Conservation (phyloP, 2,329 filamentous ascomycete species). For the Aspergillus arachidicola region DNA sequence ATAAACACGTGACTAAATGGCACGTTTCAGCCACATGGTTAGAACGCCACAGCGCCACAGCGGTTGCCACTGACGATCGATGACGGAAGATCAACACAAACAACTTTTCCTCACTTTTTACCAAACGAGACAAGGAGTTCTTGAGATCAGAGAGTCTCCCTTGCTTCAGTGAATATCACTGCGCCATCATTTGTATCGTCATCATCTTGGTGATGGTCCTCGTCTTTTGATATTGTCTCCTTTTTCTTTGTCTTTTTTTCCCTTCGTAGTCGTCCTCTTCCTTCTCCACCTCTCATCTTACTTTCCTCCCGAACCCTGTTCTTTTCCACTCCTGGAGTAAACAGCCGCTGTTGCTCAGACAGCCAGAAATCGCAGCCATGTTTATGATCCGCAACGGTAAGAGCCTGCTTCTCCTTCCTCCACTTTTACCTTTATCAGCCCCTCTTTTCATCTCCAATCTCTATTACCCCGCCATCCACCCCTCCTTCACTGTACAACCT, state of each 20-base stretch:
- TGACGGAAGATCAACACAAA: slow-evolving; percentile 26
- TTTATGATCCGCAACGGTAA: slow-evolving; percentile 61
- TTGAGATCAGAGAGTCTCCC: not conserved
- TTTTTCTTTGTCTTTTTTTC: not conserved
- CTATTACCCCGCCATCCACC: slow-evolving; percentile 24
- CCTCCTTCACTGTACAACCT: slow-evolving; percentile 14
- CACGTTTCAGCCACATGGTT: slow-evolving; percentile 13
- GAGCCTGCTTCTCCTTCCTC: slow-evolving; percentile 32
- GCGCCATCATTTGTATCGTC: not conserved
- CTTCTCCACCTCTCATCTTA: not conserved
- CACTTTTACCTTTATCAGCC: slow-evolving; percentile 6
- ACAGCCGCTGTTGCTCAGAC: slow-evolving; percentile 26
- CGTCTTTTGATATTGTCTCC: not conserved
- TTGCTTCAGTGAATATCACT: not conserved
- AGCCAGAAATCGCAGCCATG: slow-evolving; percentile 44
- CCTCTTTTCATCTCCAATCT: slow-evolving; percentile 5
- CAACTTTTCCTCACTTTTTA: slow-evolving; percentile 20
- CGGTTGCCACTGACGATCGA: slow-evolving; percentile 27
- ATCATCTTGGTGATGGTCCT: not conserved
- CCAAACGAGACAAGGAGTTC: not conserved
- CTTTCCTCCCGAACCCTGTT: slow-evolving; percentile 8
- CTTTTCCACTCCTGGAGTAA: slow-evolving; percentile 15
- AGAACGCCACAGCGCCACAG: slow-evolving; percentile 20
- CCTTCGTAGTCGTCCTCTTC: not conserved
- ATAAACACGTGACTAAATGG: not conserved